A percentile compares a stretch with the other conserved stretches of the same genome.
These are phyloP conservation scores for Simplicillium aogashimaense DNA, from an alignment of 2,329 filamentous ascomycete genomes.

Conservation along the genomic window DNA sequence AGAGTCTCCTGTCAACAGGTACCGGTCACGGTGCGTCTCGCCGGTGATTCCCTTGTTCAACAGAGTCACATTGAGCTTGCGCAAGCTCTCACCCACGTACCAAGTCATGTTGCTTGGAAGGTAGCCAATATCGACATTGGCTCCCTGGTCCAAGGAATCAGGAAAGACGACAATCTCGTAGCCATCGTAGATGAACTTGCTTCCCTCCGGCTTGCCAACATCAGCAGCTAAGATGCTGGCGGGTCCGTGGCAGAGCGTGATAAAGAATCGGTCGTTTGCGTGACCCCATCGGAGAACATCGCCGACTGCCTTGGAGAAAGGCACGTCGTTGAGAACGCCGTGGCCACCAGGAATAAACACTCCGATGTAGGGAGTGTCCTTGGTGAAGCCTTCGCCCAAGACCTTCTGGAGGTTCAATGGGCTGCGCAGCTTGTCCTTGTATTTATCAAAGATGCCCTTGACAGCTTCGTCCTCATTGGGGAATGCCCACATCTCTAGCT, in stretches of 20 bases:
- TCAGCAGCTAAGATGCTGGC: slow-evolving; percentile 9
- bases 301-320: slow-evolving; percentile 8
- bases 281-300: slow-evolving; percentile 12
- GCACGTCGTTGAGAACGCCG: slow-evolving; percentile 10
- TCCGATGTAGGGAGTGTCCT: slow-evolving; percentile 7
- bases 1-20: slow-evolving; percentile 10
- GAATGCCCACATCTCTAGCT: slow-evolving; percentile 14
- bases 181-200: slow-evolving; percentile 10
- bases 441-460: slow-evolving; percentile 14
- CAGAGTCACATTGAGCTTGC: slow-evolving; percentile 7
- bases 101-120: slow-evolving; percentile 12
- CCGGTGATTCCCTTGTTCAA: slow-evolving; percentile 9
- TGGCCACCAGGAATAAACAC: slow-evolving; percentile 12
- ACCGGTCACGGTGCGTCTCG: slow-evolving; percentile 8
- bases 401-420: slow-evolving; percentile 9
- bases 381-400: slow-evolving; percentile 8
- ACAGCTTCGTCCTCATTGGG: slow-evolving; percentile 13
- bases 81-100: slow-evolving; percentile 9
- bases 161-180: slow-evolving; percentile 11
- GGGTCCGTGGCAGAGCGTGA: slow-evolving; percentile 10
- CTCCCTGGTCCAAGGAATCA: slow-evolving; percentile 8
- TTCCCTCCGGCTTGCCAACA: slow-evolving; percentile 9
- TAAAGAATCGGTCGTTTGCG: slow-evolving; percentile 7
- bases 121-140: slow-evolving; percentile 12
- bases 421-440: slow-evolving; percentile 10